Evolutionary conservation across 495 filamentous ascomycete species (phyloP).

Genomic region (Penicillium coffeae): DNA sequence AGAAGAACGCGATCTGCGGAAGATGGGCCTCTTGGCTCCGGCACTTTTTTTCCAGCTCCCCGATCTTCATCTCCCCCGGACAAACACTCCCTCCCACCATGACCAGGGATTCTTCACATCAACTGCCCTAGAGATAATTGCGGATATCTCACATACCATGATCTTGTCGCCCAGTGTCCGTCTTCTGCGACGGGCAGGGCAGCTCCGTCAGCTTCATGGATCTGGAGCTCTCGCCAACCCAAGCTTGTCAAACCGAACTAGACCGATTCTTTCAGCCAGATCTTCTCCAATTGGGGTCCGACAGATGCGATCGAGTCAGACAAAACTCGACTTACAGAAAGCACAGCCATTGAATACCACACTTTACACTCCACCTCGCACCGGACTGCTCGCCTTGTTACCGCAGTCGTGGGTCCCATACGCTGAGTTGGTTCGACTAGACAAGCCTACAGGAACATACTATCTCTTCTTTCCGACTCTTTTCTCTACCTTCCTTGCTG

Average conservation of each 20-base stretch:
- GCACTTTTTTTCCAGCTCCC: neutral
- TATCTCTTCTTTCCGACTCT: constrained; percentile 95
- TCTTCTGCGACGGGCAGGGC: neutral
- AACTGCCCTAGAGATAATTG: neutral
- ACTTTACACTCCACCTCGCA: constrained; percentile 64
- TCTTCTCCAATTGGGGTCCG: neutral
- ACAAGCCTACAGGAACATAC: constrained; percentile 92
- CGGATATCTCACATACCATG: neutral
- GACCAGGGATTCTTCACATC: neutral
- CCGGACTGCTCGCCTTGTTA: constrained; percentile 71
- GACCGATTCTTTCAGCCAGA: neutral
- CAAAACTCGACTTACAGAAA: constrained; percentile 3
- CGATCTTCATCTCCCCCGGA: neutral
- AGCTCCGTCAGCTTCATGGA: neutral
- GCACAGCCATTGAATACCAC: constrained; percentile 11
- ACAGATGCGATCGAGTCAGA: neutral
- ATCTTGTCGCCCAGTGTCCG: neutral
- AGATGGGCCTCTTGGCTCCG: neutral
- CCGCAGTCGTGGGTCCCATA: constrained; percentile 81
- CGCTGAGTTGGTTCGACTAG: constrained; percentile 86
- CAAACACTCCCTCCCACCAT: neutral
- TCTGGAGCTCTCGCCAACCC: neutral
- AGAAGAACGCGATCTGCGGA: neutral
- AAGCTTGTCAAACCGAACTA: neutral
- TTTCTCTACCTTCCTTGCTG: constrained; percentile 71